A percentile compares a stretch with the other conserved stretches of the same genome.
These are phyloP conservation scores for Astraeus odoratus DNA, from an alignment of 768 basidiomycete species.

Conservation along the genomic window DNA sequence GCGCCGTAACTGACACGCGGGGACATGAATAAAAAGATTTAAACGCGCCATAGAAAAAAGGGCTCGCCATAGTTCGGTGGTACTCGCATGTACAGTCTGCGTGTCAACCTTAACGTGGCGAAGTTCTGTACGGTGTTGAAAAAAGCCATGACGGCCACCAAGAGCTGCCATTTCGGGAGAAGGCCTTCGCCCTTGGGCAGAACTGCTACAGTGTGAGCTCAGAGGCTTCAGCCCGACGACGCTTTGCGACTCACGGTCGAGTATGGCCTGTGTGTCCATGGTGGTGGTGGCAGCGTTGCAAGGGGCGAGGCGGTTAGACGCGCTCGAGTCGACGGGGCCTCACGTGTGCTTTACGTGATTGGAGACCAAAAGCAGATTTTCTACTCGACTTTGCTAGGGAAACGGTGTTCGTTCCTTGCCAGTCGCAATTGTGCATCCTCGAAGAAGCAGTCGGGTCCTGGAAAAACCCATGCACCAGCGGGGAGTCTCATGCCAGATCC, in stretches of 20 bases:
- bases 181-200: conserved; percentile 62
- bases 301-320: not conserved
- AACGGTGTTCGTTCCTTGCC: not conserved
- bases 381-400: not conserved
- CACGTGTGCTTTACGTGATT: not conserved
- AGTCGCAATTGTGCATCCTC: conserved; percentile 8
- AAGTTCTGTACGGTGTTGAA: conserved; percentile 89
- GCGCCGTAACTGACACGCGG: conserved; percentile 56
- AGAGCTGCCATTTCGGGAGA: conserved; percentile 84
- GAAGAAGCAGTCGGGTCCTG: conserved; percentile 10
- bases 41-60: not conserved
- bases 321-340: not conserved
- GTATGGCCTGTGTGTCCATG: not conserved
- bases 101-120: conserved; percentile 67
- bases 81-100: conserved; percentile 58
- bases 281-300: not conserved
- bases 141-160: conserved; percentile 68
- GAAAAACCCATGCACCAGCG: conserved; percentile 17
- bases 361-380: not conserved
- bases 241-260: not conserved
- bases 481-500: conserved; percentile 26
- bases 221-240: conserved; percentile 2
- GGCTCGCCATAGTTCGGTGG: conserved; percentile 33
- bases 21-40: not conserved
- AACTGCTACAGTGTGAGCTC: conserved; percentile 30